Percentiles rank a stretch among this genome's conserved stretches.
phyloP scores from a whole-genome alignment of 495 filamentous ascomycete genomes.

The Aspergillus ostianus region DNA sequence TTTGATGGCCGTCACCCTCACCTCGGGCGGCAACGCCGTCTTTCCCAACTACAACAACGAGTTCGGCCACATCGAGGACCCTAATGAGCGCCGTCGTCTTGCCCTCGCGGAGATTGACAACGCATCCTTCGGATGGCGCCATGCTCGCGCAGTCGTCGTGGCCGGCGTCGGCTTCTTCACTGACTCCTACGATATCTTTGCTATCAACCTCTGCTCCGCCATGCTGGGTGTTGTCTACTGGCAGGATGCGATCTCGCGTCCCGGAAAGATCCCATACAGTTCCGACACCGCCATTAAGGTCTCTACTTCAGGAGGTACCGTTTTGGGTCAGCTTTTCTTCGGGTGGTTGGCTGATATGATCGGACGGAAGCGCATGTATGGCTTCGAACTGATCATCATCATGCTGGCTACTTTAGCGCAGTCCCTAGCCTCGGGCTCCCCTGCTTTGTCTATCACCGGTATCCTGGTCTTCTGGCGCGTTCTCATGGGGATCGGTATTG shows the following conservation, averaged over 20 bases:
- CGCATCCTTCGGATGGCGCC: conserved; percentile 77
- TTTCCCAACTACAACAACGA: conserved; percentile 66
- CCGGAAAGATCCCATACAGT: conserved; percentile 56
- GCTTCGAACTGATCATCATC: conserved; percentile 83
- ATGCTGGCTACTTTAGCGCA: conserved; percentile 82
- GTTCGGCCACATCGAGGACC: conserved; percentile 60
- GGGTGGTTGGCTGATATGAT: conserved; percentile 77
- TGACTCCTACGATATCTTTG: conserved; percentile 78
- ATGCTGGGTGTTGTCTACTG: conserved; percentile 78
- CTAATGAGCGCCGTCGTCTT: conserved; percentile 70
- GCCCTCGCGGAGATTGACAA: conserved; percentile 79
- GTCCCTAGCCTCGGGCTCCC: conserved; percentile 65
- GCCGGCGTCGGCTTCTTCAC: conserved; percentile 88
- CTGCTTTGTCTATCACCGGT: conserved; percentile 68
- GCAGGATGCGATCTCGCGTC: conserved; percentile 47
- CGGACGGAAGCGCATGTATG: conserved; percentile 84
- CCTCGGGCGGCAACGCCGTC: conserved; percentile 59
- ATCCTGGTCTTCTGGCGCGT: conserved; percentile 88
- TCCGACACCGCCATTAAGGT: conserved; percentile 86
- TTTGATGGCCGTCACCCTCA: background rate
- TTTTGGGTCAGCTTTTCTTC: conserved; percentile 81
- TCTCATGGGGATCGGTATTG: conserved; percentile 79
- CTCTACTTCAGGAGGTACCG: conserved; percentile 81
- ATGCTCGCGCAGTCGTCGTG: conserved; percentile 70
- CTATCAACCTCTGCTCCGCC: conserved; percentile 66